A percentile compares a stretch with the other conserved stretches of the same genome.
Conservation (phyloP, 75 land plant genomes). For the Selaginella moellendorffii region DNA sequence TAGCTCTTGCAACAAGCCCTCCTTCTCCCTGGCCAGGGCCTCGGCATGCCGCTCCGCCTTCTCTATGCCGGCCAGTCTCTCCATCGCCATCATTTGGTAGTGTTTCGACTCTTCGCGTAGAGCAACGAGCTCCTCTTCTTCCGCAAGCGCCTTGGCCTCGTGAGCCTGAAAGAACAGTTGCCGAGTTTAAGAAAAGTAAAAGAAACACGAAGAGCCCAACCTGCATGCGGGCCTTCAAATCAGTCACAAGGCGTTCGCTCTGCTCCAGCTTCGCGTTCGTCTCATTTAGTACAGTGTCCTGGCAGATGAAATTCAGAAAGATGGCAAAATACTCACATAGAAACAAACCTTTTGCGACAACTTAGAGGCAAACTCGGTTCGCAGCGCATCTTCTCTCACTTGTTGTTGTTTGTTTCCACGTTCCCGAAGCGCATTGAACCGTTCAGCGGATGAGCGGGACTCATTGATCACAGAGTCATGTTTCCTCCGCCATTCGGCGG, state of each 20-base stretch:
- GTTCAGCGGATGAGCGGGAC: slow-evolving; percentile 46
- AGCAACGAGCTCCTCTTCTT: slow-evolving; percentile 36
- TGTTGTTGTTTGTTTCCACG: slow-evolving; percentile 52
- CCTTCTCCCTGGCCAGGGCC: slow-evolving; percentile 42
- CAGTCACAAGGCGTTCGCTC: slow-evolving; percentile 45
- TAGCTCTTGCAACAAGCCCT: slow-evolving; percentile 36
- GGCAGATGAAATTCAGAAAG: neutral
- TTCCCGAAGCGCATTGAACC: slow-evolving; percentile 51
- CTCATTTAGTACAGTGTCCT: slow-evolving; percentile 64
- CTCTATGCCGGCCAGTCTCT: slow-evolving; percentile 56
- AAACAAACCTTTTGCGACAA: neutral
- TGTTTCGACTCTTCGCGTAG: slow-evolving; percentile 40
- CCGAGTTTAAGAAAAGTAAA: neutral
- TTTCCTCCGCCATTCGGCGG: slow-evolving; percentile 78
- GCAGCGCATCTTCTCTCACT: slow-evolving; percentile 58
- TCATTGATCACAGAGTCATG: slow-evolving; percentile 54
- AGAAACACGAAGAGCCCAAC: slow-evolving; percentile 16
- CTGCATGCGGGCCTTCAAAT: slow-evolving; percentile 43
- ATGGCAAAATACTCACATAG: neutral
- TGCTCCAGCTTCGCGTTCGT: slow-evolving; percentile 41
- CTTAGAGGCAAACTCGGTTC: slow-evolving; percentile 40
- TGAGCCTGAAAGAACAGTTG: slow-evolving; percentile 38
- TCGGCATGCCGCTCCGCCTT: slow-evolving; percentile 53
- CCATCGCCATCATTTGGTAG: slow-evolving; percentile 43
- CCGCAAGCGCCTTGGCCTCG: slow-evolving; percentile 34